Percentiles rank a stretch among this genome's conserved stretches.
Conservation (phyloP, 2,329 filamentous ascomycete genomes). For the Decorospora gaudefroyi region DNA sequence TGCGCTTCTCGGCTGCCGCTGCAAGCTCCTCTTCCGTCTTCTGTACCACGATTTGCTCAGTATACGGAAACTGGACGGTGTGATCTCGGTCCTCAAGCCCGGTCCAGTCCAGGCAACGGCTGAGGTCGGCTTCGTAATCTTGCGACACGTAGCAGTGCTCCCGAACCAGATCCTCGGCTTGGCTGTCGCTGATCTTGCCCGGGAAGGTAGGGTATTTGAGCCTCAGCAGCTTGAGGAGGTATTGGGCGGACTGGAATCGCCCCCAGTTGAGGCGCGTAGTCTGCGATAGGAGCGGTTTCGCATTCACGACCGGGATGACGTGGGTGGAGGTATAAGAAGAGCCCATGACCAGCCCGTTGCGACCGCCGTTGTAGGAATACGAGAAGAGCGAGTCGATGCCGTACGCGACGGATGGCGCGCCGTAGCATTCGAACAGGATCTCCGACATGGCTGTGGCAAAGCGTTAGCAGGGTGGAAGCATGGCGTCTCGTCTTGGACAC, state of each 20-base stretch:
- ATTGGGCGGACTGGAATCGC: constrained; percentile 85
- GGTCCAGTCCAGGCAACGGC: constrained; percentile 82
- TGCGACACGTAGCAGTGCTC: constrained; percentile 89
- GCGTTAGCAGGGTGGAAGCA: constrained; percentile 30
- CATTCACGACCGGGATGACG: constrained; percentile 88
- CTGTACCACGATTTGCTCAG: constrained; percentile 84
- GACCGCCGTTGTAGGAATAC: constrained; percentile 88
- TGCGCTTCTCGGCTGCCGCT: constrained; percentile 87
- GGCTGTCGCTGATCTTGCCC: constrained; percentile 80
- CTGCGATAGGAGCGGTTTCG: constrained; percentile 80
- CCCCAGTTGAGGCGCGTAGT: constrained; percentile 94
- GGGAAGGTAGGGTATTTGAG: constrained; percentile 92
- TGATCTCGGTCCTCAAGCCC: constrained; percentile 87
- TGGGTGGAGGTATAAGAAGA: constrained; percentile 94
- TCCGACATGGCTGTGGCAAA: constrained; percentile 81
- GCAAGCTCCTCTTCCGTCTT: constrained; percentile 95
- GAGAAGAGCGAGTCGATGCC: constrained; percentile 97
- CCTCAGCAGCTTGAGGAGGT: constrained; percentile 83
- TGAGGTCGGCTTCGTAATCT: constrained; percentile 79
- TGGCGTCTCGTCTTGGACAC: neutral
- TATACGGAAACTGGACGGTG: constrained; percentile 90
- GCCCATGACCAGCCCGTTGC: constrained; percentile 84
- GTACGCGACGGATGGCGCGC: constrained; percentile 85
- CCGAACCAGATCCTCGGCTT: constrained; percentile 83
- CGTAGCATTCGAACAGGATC: constrained; percentile 95